Percentiles rank a stretch among this genome's conserved stretches.
Conservation (phyloP, 345 rosid species). For the Gossypium ekmanianum region DNA sequence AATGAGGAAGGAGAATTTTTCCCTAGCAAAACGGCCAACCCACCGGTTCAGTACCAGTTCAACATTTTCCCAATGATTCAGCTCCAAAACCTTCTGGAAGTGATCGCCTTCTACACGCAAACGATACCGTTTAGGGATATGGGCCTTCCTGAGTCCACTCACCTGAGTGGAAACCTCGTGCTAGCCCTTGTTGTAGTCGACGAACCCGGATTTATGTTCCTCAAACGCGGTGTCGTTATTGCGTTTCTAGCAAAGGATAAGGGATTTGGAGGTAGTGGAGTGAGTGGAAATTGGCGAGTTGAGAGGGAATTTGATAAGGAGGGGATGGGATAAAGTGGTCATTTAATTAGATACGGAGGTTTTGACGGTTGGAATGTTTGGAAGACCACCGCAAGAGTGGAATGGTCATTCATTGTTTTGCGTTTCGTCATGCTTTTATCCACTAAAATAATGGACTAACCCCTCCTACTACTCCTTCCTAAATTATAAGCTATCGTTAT, state of each 20-base stretch:
- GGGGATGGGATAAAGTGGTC: conserved; percentile 18
- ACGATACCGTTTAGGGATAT: conserved; percentile 59
- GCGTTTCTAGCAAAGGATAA: conserved; percentile 31
- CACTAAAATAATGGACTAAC: no score
- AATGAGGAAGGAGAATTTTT: conserved; percentile 67
- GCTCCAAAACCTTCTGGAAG: conserved; percentile 66
- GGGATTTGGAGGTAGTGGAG: conserved; percentile 11
- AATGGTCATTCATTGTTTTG: no score
- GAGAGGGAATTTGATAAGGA: conserved; percentile 7
- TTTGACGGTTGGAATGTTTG: no score
- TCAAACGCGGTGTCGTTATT: conserved; percentile 37
- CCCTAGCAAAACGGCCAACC: conserved; percentile 78
- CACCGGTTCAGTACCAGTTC: conserved; percentile 68
- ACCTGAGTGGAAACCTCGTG: conserved; percentile 19
- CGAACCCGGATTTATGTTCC: conserved; percentile 51
- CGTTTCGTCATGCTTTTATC: no score
- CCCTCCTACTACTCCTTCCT: no score
- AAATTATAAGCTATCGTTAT: no score
- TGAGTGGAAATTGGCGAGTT: conserved; percentile 16
- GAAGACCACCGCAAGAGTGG: no score
- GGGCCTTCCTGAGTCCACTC: conserved; percentile 56
- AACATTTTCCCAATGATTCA: conserved; percentile 52
- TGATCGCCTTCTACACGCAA: conserved; percentile 54
- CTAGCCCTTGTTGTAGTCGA: conserved; percentile 71
- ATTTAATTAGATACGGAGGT: conserved; percentile 7